Evolutionary conservation across 1,284 basidiomycete species (phyloP).

Genomic region (Tetrapyrgos nigripes): DNA sequence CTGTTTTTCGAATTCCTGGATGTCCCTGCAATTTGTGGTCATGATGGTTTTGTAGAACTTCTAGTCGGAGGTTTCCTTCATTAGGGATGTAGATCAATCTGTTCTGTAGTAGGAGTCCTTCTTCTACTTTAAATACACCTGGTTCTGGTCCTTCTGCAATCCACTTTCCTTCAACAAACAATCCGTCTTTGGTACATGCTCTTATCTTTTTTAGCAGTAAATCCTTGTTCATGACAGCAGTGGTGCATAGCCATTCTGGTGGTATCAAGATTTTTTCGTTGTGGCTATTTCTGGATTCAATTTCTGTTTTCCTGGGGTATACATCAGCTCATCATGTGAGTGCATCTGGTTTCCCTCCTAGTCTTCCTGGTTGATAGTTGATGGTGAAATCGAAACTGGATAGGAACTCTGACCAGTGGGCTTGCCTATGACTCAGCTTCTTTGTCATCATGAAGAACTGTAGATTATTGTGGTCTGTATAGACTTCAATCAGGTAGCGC

Average conservation of each 20-base stretch:
- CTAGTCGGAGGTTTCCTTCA: not conserved
- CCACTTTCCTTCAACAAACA: no score
- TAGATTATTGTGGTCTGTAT: slow-evolving; percentile 37
- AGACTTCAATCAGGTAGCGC: no score
- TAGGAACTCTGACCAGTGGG: no score
- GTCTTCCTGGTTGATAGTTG: no score
- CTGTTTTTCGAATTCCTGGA: slow-evolving; percentile 36
- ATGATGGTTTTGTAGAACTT: slow-evolving; percentile 7
- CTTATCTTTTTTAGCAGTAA: no score
- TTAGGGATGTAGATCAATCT: slow-evolving; percentile 14
- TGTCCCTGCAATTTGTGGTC: slow-evolving; percentile 32
- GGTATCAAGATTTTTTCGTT: slow-evolving; percentile 24
- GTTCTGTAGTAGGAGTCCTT: slow-evolving; percentile 1
- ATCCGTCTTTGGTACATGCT: slow-evolving; percentile 25
- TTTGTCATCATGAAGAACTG: slow-evolving; percentile 30
- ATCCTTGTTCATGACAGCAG: no score
- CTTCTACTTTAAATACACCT: slow-evolving; percentile 22
- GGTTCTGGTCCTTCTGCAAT: slow-evolving; percentile 30
- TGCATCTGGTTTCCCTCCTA: no score
- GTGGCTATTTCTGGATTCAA: not conserved
- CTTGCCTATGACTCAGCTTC: slow-evolving; percentile 25
- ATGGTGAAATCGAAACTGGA: no score
- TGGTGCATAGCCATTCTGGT: slow-evolving; percentile 8
- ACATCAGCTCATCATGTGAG: slow-evolving; percentile 30
- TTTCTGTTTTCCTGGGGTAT: slow-evolving; percentile 10